Evolutionary conservation across 192 early-diverging fungal genomes (phyloP), one percentile per base, ranked within the genome.

Genomic region (Linnemannia elongata): DNA sequence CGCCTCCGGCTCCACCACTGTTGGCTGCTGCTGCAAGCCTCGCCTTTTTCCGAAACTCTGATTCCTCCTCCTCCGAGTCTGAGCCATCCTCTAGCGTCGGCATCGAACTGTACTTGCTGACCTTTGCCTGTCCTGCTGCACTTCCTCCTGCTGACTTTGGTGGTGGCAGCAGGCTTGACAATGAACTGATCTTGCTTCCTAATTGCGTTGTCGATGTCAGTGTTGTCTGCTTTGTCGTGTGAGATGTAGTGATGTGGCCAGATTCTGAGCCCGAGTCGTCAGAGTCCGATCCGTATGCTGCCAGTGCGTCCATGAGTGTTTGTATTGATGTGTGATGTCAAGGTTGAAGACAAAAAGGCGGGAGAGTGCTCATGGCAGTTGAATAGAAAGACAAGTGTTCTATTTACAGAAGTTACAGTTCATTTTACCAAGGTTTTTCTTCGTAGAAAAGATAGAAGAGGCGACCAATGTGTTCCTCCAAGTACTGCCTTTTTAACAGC

Each of bases 51-150:
- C 80, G 39, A 66, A 87, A 87, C 20, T 68, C 75, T 22, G 85
- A 87, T 71, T 87, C 85, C 27, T 86, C 84, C 17, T 87, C 84
- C 20, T 86, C 85, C 22, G 85, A 81, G 69, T 87, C 85, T 36
- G 75, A 57, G 24, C 75, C 80, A 27, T 77, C 69, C 2, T 81
- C 80, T 3, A 87, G 54, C 2, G 85, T 87, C 49, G 85, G 85
- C 42, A 87, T 77, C 13, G 79, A 68, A 6, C 73, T 74, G 52
- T 87, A 87, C 60, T 81, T 87, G 45, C 85, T 77, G 49, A 45
- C 73, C 35, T 87, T 87, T 71, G 74, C 22, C 4, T 41, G 45
- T 3, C 76, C 57, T 44, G 76, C 22, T 52, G 75, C 45, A 33
- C 60, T 66, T 66, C 30, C 17, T 27, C 42, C 27, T 44, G 33